Evolutionary conservation across 2,329 filamentous ascomycete species (phyloP).

Genomic region (Fusarium udum): DNA sequence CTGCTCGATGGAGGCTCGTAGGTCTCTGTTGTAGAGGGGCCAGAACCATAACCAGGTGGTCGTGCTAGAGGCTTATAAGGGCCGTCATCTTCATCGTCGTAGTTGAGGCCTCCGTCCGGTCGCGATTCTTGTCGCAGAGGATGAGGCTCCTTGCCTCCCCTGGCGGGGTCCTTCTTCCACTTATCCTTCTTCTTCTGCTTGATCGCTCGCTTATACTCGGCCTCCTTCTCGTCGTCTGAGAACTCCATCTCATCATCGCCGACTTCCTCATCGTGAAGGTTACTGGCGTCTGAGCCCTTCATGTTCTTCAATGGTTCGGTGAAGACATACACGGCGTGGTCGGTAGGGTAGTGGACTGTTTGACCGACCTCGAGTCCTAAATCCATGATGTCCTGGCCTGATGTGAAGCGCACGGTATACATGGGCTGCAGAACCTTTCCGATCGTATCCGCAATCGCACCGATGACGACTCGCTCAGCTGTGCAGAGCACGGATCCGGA

Average conservation of each 20-base stretch:
- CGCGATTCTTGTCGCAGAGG: constrained; percentile 53
- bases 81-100: constrained; percentile 74
- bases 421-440: constrained; percentile 86
- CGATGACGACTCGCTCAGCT: constrained; percentile 78
- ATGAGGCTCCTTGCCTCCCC: constrained; percentile 51
- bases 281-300: constrained; percentile 94
- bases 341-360: constrained; percentile 80
- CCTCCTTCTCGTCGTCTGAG: constrained; percentile 95
- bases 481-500: constrained; percentile 84
- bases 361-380: constrained; percentile 74
- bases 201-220: constrained; percentile 75
- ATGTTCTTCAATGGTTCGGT: constrained; percentile 80
- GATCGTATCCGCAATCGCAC: constrained; percentile 84
- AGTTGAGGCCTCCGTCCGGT: constrained; percentile 63
- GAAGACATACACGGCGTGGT: constrained; percentile 85
- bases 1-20: constrained; percentile 48
- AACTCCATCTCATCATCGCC: constrained; percentile 90
- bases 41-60: constrained; percentile 69
- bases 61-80: constrained; percentile 77
- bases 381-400: constrained; percentile 72
- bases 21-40: constrained; percentile 54
- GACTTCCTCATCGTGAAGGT: constrained; percentile 92
- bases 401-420: constrained; percentile 83
- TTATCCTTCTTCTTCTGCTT: constrained; percentile 72
- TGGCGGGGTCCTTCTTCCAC: constrained; percentile 55